Base-by-base conservation (phyloP, 2,329 filamentous ascomycete species). In the Colletotrichum coccodes region DNA sequence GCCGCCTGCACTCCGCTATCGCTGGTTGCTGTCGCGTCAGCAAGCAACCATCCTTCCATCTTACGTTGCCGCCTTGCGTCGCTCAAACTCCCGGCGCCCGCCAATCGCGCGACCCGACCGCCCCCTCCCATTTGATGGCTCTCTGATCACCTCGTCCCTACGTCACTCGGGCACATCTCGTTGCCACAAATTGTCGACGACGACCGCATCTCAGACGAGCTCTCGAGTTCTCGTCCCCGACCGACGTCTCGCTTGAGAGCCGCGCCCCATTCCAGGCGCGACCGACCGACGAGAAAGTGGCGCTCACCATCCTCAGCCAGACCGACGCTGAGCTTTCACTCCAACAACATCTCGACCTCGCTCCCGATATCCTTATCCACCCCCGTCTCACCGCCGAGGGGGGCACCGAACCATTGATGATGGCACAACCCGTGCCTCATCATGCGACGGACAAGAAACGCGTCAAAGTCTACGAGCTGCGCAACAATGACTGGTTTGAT, bases 401-500 rank as follows among this genome's bases (percentile, higher is more conserved):
- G 81, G 87, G 87, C 78, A 79, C 83, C 81, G 86, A 89, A 82
- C 85, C 86, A 80, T 84, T 86, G 89, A 90, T 89, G 86, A 91
- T 91, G 89, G 89, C 89, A 89, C 89, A 91, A 84, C 82, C 84
- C 75, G 88, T 90, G 89, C 89, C 89, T 89, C 88, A 90, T 88
- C 87, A 86, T 83, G 83, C 86, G 80, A 86, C 86, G 80, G 89
- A 91, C 77, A 89, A 86, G 83, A 90, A 88, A 81, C 88, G 96
- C 87, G 96, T 98, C 82, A 99, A 99, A 87, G 96, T 99, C 79
- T 99, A 99, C 82, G 96, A 98, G 85, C 89, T 99, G 76, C 94
- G 94, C 81, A 94, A 97, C 83, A 97, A 97, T 87, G 96, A 98
- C 89, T 99, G 96, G 96, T 98, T 95, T 79, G 96, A 99, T 83